A percentile compares a stretch with the other conserved stretches of the same genome.
Evolutionary conservation across 2,329 filamentous ascomycete species (phyloP).

Genomic region (Orbilia javanica): DNA sequence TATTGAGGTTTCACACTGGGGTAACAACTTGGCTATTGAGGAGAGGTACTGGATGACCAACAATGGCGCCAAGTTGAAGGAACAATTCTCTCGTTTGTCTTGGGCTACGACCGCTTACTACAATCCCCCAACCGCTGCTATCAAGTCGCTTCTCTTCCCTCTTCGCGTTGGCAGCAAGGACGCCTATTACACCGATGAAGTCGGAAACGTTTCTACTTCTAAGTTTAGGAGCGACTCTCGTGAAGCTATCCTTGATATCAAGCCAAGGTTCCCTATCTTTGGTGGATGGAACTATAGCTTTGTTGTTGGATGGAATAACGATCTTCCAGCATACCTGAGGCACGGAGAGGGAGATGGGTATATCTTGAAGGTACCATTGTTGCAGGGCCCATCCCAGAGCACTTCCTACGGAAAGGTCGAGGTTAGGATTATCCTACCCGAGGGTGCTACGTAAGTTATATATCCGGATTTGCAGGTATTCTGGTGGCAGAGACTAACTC

Average conservation of each 20-base stretch:
- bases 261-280: conserved; percentile 95
- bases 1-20: conserved; percentile 97
- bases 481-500: conserved; percentile 61
- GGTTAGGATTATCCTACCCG: conserved; percentile 86
- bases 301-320: conserved; percentile 93
- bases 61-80: conserved; percentile 81
- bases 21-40: conserved; percentile 93
- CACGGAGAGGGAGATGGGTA: conserved; percentile 76
- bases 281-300: conserved; percentile 99
- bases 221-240: conserved; percentile 82
- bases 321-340: conserved; percentile 81
- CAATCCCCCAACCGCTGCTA: conserved; percentile 79
- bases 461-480: background rate
- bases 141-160: conserved; percentile 85
- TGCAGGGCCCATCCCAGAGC: conserved; percentile 87
- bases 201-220: conserved; percentile 96
- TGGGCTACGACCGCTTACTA: conserved; percentile 81
- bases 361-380: conserved; percentile 88
- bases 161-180: conserved; percentile 83
- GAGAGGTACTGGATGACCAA: conserved; percentile 92
- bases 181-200: conserved; percentile 94
- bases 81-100: conserved; percentile 80
- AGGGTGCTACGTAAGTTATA: conserved; percentile 81
- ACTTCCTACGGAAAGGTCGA: conserved; percentile 85
- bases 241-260: conserved; percentile 87